A percentile compares a stretch with the other conserved stretches of the same genome.
Conservation (phyloP, 768 basidiomycete species). For the Suillus alpinus region DNA sequence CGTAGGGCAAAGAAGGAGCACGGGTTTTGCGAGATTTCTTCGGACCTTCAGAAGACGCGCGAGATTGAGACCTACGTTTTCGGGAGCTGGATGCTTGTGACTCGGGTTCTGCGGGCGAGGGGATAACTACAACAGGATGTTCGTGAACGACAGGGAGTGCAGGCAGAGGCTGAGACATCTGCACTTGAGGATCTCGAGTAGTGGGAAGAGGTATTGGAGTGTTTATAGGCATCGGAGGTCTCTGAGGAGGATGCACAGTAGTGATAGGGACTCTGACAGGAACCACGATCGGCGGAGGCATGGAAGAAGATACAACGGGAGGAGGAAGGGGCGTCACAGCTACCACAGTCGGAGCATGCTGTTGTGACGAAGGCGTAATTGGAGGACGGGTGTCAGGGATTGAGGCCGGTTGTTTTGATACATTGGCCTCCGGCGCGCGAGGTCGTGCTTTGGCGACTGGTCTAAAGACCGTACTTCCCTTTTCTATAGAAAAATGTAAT, state of each 20-base stretch:
- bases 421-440: slow-evolving; percentile 33
- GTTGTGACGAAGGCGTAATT: not conserved
- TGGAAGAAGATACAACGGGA: not conserved
- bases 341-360: not conserved
- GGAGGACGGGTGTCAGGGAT: slow-evolving; percentile 8
- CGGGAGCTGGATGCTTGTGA: slow-evolving; percentile 8
- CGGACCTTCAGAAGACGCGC: slow-evolving; percentile 15
- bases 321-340: not conserved
- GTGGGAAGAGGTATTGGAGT: slow-evolving; percentile 20
- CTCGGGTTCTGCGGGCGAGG: slow-evolving; percentile 7
- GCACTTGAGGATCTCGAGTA: slow-evolving; percentile 11
- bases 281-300: slow-evolving; percentile 5
- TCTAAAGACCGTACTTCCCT: slow-evolving; percentile 66
- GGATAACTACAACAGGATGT: not conserved
- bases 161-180: not conserved
- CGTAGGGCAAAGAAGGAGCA: slow-evolving; percentile 54
- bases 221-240: slow-evolving; percentile 6
- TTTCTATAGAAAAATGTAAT: slow-evolving; percentile 47
- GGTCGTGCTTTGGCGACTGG: slow-evolving; percentile 60
- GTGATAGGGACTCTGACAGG: slow-evolving; percentile 9
- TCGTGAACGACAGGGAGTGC: not conserved
- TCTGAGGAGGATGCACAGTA: slow-evolving; percentile 4
- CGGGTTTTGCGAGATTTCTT: slow-evolving; percentile 38
- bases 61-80: slow-evolving; percentile 19
- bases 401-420: slow-evolving; percentile 13